phyloP scores from a whole-genome alignment of 2,329 filamentous ascomycete genomes.

The Atkinsonella hypoxylon region DNA sequence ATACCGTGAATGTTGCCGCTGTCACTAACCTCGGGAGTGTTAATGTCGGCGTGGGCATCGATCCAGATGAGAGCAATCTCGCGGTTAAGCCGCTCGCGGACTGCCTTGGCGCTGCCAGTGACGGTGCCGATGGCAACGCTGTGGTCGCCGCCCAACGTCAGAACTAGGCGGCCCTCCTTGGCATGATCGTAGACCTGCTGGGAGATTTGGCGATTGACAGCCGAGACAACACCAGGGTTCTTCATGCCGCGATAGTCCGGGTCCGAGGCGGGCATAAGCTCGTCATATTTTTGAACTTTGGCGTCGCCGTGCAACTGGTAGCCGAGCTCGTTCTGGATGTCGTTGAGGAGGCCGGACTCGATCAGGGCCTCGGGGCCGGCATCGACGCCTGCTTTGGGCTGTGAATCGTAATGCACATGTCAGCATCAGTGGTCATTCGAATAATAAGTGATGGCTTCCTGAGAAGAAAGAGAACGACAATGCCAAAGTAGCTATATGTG shows the following conservation, averaged over 20 bases:
- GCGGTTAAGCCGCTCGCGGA: conserved; percentile 65
- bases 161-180: conserved; percentile 67
- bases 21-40: conserved; percentile 79
- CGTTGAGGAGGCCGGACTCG: conserved; percentile 70
- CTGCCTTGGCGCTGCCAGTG: conserved; percentile 74
- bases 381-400: conserved; percentile 89
- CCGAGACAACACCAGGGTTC: conserved; percentile 75
- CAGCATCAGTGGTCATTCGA: conserved; percentile 48
- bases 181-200: conserved; percentile 83
- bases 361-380: conserved; percentile 83
- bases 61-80: conserved; percentile 98
- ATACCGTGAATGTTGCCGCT: conserved; percentile 97
- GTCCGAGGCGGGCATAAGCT: conserved; percentile 59
- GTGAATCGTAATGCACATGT: too few species aligned
- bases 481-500: too few species aligned
- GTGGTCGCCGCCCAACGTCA: conserved; percentile 94
- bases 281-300: conserved; percentile 68
- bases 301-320: conserved; percentile 81
- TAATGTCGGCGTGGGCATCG: conserved; percentile 96
- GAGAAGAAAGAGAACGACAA: too few species aligned
- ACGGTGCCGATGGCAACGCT: conserved; percentile 92
- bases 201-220: conserved; percentile 69
- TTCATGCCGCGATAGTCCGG: conserved; percentile 87
- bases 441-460: too few species aligned
- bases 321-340: conserved; percentile 73